Percentiles rank a stretch among this genome's conserved stretches.
These are phyloP conservation scores for Yarrowia osloensis DNA, from an alignment of 805 yeast genomes.

Conservation along the genomic window DNA sequence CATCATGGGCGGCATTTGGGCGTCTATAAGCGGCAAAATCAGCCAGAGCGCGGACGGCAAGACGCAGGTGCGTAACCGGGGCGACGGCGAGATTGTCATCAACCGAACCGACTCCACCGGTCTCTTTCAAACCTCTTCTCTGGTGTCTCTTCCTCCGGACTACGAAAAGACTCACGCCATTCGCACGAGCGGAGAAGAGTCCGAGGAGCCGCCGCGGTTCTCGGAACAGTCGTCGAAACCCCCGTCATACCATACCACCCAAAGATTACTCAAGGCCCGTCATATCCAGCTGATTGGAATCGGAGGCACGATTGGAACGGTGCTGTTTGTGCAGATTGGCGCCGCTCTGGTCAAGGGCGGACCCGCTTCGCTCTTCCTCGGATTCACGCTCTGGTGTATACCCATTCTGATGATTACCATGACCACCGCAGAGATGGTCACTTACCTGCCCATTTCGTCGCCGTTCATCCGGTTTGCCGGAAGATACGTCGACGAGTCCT, in stretches of 20 bases:
- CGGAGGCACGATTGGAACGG: slow-evolving; percentile 84
- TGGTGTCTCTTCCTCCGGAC: slow-evolving; percentile 21
- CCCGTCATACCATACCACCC: slow-evolving; percentile 25
- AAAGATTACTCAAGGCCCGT: slow-evolving; percentile 49
- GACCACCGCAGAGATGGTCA: slow-evolving; percentile 76
- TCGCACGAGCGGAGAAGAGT: slow-evolving; percentile 5
- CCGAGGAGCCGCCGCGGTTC: slow-evolving; percentile 10
- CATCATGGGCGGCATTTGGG: slow-evolving; percentile 28
- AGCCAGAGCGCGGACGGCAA: not conserved
- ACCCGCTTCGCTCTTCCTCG: slow-evolving; percentile 54
- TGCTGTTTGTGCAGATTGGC: slow-evolving; percentile 75
- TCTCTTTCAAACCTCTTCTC: slow-evolving; percentile 2
- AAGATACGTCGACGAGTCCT: slow-evolving; percentile 71
- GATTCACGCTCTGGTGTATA: slow-evolving; percentile 67
- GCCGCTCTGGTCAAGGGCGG: slow-evolving; percentile 68
- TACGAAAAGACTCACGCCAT: slow-evolving; percentile 17
- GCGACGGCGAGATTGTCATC: slow-evolving; percentile 26
- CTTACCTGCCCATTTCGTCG: slow-evolving; percentile 72
- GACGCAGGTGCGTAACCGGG: slow-evolving; percentile 24
- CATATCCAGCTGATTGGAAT: slow-evolving; percentile 74
- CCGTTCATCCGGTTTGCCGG: slow-evolving; percentile 77
- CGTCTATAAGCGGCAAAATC: not conserved
- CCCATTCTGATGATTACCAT: slow-evolving; percentile 69
- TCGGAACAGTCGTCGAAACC: slow-evolving; percentile 15
- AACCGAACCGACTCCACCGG: not conserved